Evolutionary conservation across 1,284 basidiomycete genomes (phyloP).

Genomic region (Ceratobasidium sp.): DNA sequence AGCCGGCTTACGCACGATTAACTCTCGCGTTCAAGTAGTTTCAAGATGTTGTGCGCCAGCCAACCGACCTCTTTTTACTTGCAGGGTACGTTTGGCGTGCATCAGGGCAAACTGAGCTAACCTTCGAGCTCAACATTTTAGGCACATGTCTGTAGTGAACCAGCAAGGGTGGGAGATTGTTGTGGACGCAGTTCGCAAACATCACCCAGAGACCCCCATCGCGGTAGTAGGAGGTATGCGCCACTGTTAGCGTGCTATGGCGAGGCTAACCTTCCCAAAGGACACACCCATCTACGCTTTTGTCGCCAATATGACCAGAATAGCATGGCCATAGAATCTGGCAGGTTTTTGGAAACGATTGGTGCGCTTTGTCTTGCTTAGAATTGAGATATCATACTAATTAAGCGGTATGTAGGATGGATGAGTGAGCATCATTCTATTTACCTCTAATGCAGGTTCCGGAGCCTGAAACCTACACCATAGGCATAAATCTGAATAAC

Average conservation of each 20-base stretch:
- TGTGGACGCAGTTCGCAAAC: slow-evolving; percentile 15
- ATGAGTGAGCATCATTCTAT: slow-evolving; percentile 22
- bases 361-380: not conserved
- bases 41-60: slow-evolving; percentile 33
- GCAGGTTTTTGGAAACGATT: slow-evolving; percentile 44
- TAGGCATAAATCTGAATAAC: slow-evolving; percentile 10
- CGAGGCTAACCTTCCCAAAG: slow-evolving; percentile 2
- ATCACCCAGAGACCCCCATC: slow-evolving; percentile 38
- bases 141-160: slow-evolving; percentile 38
- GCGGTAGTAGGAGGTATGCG: slow-evolving; percentile 34
- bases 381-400: not conserved
- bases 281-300: slow-evolving; percentile 34
- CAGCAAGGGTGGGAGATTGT: slow-evolving; percentile 35
- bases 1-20: not conserved
- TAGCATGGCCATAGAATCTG: slow-evolving; percentile 40
- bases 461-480: not conserved
- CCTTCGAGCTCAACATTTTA: not conserved
- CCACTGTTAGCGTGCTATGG: too few relatives aligned
- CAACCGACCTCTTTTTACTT: slow-evolving; percentile 36
- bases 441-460: not conserved
- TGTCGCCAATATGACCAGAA: slow-evolving; percentile 33
- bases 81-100: slow-evolving; percentile 21
- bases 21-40: not conserved
- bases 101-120: not conserved
- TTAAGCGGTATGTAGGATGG: slow-evolving; percentile 19